Evolutionary conservation across 495 filamentous ascomycete genomes (phyloP).

Genomic region (Halenospora varia): DNA sequence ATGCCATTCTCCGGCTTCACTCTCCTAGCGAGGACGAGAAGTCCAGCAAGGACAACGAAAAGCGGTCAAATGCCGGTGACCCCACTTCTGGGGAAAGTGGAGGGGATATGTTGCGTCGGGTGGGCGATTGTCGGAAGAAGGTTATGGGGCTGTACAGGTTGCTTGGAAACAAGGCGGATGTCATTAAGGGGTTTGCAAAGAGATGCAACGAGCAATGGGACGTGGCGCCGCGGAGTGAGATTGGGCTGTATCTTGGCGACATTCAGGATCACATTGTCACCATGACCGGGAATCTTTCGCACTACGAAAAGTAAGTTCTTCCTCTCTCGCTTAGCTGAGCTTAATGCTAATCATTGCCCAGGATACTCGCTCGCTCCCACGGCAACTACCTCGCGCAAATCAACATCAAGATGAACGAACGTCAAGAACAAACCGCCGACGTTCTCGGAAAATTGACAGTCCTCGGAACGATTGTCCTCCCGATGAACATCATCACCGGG

Average conservation of each 20-base stretch:
- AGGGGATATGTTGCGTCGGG: conserved; percentile 80
- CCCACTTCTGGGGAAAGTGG: conserved; percentile 50
- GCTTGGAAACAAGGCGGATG: conserved; percentile 94
- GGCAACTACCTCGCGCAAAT: conserved; percentile 90
- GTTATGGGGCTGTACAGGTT: conserved; percentile 93
- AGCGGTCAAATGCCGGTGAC: conserved; percentile 38
- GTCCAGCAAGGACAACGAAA: conserved; percentile 38
- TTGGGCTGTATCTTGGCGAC: conserved; percentile 92
- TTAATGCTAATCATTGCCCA: conserved; percentile 29
- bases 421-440: conserved; percentile 91
- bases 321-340: background rate
- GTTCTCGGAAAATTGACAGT: conserved; percentile 94
- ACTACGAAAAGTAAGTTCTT: conserved; percentile 83
- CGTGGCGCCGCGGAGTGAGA: conserved; percentile 89
- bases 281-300: conserved; percentile 90
- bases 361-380: conserved; percentile 87
- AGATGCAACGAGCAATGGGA: conserved; percentile 98
- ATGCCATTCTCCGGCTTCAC: conserved; percentile 73
- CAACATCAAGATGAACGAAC: conserved; percentile 96
- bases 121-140: conserved; percentile 92
- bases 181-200: conserved; percentile 99
- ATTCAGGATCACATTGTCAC: conserved; percentile 99
- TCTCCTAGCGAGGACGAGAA: conserved; percentile 41
- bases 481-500: conserved; percentile 97
- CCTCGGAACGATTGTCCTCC: conserved; percentile 91